Base-by-base conservation (phyloP, 257 asterid genomes). In the Petunia axillaris region DNA sequence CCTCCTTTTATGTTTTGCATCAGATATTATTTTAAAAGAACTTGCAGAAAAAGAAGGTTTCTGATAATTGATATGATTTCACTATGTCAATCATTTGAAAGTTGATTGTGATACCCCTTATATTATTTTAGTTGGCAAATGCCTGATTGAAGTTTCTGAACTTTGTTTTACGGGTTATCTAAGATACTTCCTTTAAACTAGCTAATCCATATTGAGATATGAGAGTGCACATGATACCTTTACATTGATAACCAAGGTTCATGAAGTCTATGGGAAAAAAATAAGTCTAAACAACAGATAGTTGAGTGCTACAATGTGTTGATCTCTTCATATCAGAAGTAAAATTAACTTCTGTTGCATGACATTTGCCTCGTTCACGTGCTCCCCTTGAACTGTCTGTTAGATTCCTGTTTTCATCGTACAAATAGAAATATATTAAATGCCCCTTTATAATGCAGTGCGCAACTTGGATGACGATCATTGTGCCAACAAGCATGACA, bases 401-500 rank as follows among this genome's bases (percentile, higher is more conserved):
- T 50, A 13, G 78, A 52, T 50, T 36, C 35, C 36, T 73, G 78
- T 73, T 73, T 50, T 73, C 63, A 7, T 73, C 14, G 36, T 73
- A 52, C 63, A 50, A 13, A 73, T 58, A 36, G 78, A 73, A 73
- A 13, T 36, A 35, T 35, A 68, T 50, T 50, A 73, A n/a, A 50
- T 14, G 63, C 52, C 66, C 8, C 77, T 87, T 84, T 62, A 64
- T 84, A 52, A 88, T 81, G 86, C 98, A 94, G 99, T 89, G 97
- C 63, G 98, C 99, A 66, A 93, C 91, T 66, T 96, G 99, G 99
- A 91, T 96, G 99, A 96, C 98, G 16, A 90, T 94, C 85, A 80
- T 94, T 57, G 99, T 94, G 83, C 98, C 99, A 65, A 91, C 97
- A 71, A 96, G 99, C 95, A 96, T 96, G 99, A 96, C 99, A 1